Percentiles rank a stretch among this genome's conserved stretches.
These are phyloP conservation scores for Scedosporium dehoogii DNA, from an alignment of 2,329 filamentous ascomycete species.

Conservation along the genomic window DNA sequence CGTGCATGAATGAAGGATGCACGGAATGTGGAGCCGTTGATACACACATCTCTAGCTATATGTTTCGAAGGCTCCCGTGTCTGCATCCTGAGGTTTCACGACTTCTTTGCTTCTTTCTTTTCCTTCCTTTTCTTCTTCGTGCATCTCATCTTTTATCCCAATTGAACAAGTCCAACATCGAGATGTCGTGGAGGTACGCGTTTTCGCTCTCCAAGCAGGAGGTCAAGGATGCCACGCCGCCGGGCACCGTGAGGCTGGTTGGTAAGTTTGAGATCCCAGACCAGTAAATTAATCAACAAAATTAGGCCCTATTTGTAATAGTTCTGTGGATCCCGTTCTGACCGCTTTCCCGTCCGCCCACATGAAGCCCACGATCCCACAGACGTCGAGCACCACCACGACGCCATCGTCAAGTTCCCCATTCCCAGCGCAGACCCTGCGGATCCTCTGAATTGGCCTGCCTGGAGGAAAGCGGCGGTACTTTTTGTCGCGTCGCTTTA, in stretches of 20 bases:
- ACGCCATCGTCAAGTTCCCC: constrained; percentile 10
- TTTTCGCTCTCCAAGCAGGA: constrained; percentile 13
- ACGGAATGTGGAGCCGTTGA: no score
- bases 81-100: no score
- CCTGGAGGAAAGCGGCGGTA: constrained; percentile 21
- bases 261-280: constrained; percentile 9
- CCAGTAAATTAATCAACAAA: background rate
- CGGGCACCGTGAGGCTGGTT: constrained; percentile 13
- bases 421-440: constrained; percentile 19
- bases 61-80: no score
- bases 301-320: background rate
- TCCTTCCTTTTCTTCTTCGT: no score
- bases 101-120: no score
- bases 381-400: background rate
- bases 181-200: constrained; percentile 12
- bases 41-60: no score
- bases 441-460: constrained; percentile 25
- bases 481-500: constrained; percentile 20
- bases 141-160: no score
- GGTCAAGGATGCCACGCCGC: constrained; percentile 10
- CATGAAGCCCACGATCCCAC: background rate
- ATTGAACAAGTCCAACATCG: no score
- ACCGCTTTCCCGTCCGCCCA: background rate
- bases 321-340: background rate
- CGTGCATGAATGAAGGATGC: no score